Evolutionary conservation across 106 monocot genomes (phyloP).

Genomic region (Amphibolis antarctica): DNA sequence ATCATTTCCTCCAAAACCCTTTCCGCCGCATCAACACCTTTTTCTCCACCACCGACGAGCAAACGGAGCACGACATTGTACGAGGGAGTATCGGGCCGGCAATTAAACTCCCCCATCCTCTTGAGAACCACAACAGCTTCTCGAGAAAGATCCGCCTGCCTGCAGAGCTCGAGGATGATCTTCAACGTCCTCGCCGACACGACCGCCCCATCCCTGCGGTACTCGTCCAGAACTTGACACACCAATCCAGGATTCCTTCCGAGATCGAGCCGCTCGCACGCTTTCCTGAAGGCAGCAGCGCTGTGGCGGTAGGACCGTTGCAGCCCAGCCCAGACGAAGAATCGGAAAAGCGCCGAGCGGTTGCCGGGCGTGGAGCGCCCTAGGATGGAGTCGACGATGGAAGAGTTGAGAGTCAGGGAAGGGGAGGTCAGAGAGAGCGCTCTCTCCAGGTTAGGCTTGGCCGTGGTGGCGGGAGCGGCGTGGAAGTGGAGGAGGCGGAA

Average conservation of each 20-base stretch:
- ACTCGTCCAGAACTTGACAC: conserved; percentile 15
- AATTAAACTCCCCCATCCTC: conserved; percentile 30
- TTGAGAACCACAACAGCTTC: conserved; percentile 28
- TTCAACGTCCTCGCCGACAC: conserved; percentile 28
- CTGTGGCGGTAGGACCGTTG: conserved; percentile 30
- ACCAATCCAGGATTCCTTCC: conserved; percentile 13
- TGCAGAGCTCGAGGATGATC: conserved; percentile 33
- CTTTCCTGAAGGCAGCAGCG: conserved; percentile 27
- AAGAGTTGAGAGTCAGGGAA: conserved; percentile 7
- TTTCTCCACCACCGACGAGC: not conserved
- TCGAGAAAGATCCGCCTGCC: conserved; percentile 9
- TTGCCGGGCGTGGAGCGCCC: conserved; percentile 13
- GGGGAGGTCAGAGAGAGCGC: conserved; percentile 8
- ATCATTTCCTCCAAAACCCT: conserved; percentile 36
- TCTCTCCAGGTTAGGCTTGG: conserved; percentile 3
- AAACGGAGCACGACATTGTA: conserved; percentile 40
- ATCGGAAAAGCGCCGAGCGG: conserved; percentile 16
- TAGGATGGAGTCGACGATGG: conserved; percentile 27
- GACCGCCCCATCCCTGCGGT: conserved; percentile 5
- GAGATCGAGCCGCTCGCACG: conserved; percentile 13
- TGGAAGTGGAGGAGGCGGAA: conserved; percentile 6
- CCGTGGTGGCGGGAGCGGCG: not conserved
- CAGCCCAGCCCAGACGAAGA: conserved; percentile 30
- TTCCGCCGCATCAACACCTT: not conserved
- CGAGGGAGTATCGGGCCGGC: conserved; percentile 30